Conservation (phyloP, 371 early-diverging fungal species). For the Lichtheimia hyalospora region DNA sequence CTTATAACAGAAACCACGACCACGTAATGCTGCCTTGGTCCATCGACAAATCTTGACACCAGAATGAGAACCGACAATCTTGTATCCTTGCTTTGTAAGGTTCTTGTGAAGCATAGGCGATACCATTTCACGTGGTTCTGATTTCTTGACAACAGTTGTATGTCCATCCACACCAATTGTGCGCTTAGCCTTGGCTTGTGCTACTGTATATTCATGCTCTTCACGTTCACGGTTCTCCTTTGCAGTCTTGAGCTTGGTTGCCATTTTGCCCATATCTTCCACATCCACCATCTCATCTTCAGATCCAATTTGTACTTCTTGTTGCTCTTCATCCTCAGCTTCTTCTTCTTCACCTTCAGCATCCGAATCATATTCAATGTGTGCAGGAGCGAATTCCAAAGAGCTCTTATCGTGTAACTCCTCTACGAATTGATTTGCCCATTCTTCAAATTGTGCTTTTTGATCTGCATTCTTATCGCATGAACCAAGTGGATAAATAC, state of each 20-base stretch:
- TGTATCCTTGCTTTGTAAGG: slow-evolving; percentile 81
- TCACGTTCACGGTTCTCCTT: slow-evolving; percentile 57
- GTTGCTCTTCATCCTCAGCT: slow-evolving; percentile 36
- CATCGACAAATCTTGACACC: slow-evolving; percentile 85
- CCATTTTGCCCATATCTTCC: slow-evolving; percentile 75
- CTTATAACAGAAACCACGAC: slow-evolving; percentile 83
- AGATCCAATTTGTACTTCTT: slow-evolving; percentile 31
- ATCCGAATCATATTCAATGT: slow-evolving; percentile 58
- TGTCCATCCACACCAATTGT: slow-evolving; percentile 21
- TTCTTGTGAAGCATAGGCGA: slow-evolving; percentile 73
- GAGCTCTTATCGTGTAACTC: slow-evolving; percentile 48
- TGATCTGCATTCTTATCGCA: slow-evolving; percentile 71
- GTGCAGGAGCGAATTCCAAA: slow-evolving; percentile 41
- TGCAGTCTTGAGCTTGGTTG: slow-evolving; percentile 57
- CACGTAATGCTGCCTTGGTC: slow-evolving; percentile 79
- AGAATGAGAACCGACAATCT: slow-evolving; percentile 76
- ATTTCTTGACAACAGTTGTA: slow-evolving; percentile 19
- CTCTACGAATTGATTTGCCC: slow-evolving; percentile 49
- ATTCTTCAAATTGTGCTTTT: slow-evolving; percentile 55
- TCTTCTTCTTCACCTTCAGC: slow-evolving; percentile 49
- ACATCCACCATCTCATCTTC: slow-evolving; percentile 73
- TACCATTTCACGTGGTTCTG: slow-evolving; percentile 72
- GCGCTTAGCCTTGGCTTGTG: slow-evolving; percentile 54
- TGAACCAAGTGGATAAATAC: slow-evolving; percentile 65
- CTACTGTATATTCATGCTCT: slow-evolving; percentile 52